Base-by-base conservation (phyloP, 176 grass and related monocot genomes). In the Puya raimondii region DNA sequence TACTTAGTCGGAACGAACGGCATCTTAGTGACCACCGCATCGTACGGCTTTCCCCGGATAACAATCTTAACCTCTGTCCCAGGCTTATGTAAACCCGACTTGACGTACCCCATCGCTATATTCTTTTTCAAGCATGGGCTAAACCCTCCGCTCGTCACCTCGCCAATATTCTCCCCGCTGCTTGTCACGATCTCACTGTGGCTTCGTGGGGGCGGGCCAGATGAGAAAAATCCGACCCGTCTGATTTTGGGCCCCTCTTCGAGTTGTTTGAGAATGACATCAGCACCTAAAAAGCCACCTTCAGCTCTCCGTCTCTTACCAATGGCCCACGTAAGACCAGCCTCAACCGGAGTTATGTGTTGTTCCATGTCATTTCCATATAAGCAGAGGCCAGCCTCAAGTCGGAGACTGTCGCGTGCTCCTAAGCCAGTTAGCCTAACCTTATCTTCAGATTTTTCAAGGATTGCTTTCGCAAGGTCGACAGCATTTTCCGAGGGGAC, bases 331-430 rank as follows among this genome's bases (percentile, higher is more conserved):
- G 95, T 74, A 66, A 99, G 95, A 49, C 95, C 95, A 0, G 95
- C 95, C 65, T 99, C 95, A 1, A 99, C 95, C 1, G 95, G 90
- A 0, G 95, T 88, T 67, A 81, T 82, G 64, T 99, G 95, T 48
- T 99, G 95, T 75, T 99, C 95, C 90, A 99, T 88, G 75, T 99
- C 95, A 33, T 91, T 91, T 21, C 95, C 95, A 25, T 99, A 99
- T 22, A 99, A 61, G 76, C 95, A 99, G n/a, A 99, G 86, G 61
- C 95, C 90, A 9, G 95, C 95, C 70, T 99, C 95, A 20, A 99
- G 83, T 0, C 95, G 89, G 48, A 99, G 95, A 72, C 95, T 99
- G 72, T 99, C 95, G 20, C 95, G 90, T 42, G 95, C 95, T 1
- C 95, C 95, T 58, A 99, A 74, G 14, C 95, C 95, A 1, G 90